Percentiles rank a stretch among this genome's conserved stretches.
Evolutionary conservation across 1,284 basidiomycete species (phyloP).

Genomic region (Ganoderma sp.): DNA sequence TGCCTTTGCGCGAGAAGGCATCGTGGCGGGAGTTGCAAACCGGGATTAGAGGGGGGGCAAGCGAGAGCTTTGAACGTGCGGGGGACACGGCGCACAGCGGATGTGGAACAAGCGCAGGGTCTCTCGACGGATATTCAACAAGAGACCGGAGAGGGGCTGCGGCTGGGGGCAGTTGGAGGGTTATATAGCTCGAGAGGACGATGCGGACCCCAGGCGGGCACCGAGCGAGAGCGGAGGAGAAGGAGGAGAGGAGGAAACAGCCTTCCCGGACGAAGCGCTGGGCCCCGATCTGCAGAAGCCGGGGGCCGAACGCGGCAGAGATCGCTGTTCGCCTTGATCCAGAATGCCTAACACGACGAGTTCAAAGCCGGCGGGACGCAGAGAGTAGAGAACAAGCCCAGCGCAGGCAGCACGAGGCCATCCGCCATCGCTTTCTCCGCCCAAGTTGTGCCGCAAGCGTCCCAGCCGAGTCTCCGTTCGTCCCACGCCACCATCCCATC

Average conservation of each 20-base stretch:
- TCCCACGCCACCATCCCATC: conserved; percentile 8
- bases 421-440: neutral
- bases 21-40: neutral
- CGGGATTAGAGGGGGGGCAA: neutral
- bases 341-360: neutral
- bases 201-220: neutral
- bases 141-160: neutral
- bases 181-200: neutral
- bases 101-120: neutral
- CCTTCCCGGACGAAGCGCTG: neutral
- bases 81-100: neutral
- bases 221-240: neutral
- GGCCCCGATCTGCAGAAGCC: neutral
- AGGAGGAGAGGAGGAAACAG: neutral
- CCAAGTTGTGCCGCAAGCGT: neutral
- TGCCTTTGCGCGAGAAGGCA: conserved; percentile 15
- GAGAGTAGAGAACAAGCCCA: neutral
- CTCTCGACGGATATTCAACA: neutral
- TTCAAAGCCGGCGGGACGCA: conserved; percentile 1
- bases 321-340: neutral
- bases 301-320: neutral
- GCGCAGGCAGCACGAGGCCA: neutral
- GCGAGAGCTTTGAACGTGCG: neutral
- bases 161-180: neutral
- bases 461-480: neutral